Evolutionary conservation across 495 filamentous ascomycete species (phyloP), one percentile per base, ranked within the genome.

Genomic region (Extremus antarcticus): DNA sequence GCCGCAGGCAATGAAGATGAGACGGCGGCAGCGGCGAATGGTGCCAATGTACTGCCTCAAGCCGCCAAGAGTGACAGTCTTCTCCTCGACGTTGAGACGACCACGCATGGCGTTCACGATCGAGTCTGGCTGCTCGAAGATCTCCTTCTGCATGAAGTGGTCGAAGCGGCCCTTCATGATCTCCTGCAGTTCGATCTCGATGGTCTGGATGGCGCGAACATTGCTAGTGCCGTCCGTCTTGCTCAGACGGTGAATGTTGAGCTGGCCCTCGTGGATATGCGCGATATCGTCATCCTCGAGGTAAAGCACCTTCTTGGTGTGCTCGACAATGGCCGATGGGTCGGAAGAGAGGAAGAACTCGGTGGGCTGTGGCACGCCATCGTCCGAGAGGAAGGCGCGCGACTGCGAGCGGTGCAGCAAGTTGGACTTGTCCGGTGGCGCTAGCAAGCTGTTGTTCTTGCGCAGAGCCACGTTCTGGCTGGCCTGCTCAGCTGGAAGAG

Each of bases 131-230:
- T 98, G 92, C 75, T 98, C 92, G 71, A 97, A 98, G 66, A 98
- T 98, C 70, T 98, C 92, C 78, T 98, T 98, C 69, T 98, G 94
- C 92, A 98, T 98, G 78, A 96, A 98, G 73, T 98, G 92, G 68
- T 98, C 92, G 72, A 97, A 98, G 66, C 91, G 94, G 67, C 92
- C 92, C 81, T 97, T 98, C 92, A 98, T 98, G 71, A 98, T 98
- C 75, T 98, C 92, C 75, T 98, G 92, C 52, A 98, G 83, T 79
- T 98, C 88, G 40, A 98, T 83, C 74, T 98, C 92, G 52, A 98
- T 80, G 43, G 92, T 98, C 76, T 98, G 92, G 70, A 98, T 98
- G 51, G 86, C 86, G 65, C 92, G 89, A 51, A 97, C 90, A 66
- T 95, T 95, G 67, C 89, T 95, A 60, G 86, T 88, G 50, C 92